Evolutionary conservation across 441 rosid genomes (phyloP).

Genomic region (Dalechampia spathulata): DNA sequence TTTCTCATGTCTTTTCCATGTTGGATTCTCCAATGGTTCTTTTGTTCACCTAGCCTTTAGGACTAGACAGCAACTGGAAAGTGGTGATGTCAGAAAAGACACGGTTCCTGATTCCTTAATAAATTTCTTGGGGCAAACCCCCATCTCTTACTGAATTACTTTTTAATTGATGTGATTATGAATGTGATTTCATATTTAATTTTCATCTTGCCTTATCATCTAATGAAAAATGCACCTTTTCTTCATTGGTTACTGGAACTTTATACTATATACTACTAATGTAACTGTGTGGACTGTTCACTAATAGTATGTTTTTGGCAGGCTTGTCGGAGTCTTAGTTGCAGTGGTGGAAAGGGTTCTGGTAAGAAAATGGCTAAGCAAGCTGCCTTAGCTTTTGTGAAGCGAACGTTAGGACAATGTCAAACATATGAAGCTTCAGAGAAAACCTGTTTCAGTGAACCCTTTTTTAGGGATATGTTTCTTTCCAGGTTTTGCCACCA

Average conservation of each 20-base stretch:
- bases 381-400: conserved; percentile 75
- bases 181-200: too few species aligned
- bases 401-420: conserved; percentile 60
- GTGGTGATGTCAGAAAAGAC: too few species aligned
- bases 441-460: conserved; percentile 79
- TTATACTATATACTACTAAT: too few species aligned
- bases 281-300: conserved; percentile 5
- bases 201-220: too few species aligned
- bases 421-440: conserved; percentile 77
- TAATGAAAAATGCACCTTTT: too few species aligned
- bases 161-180: neutral
- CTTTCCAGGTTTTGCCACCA: conserved; percentile 34
- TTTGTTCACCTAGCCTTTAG: too few species aligned
- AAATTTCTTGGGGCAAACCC: too few species aligned
- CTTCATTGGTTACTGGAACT: too few species aligned
- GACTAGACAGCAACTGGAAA: too few species aligned
- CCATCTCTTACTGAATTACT: neutral
- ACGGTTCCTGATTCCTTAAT: too few species aligned
- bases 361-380: conserved; percentile 78
- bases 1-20: too few species aligned
- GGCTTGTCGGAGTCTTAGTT: conserved; percentile 62
- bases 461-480: conserved; percentile 57
- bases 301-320: conserved; percentile 22
- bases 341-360: conserved; percentile 71
- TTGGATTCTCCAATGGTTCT: too few species aligned